Evolutionary conservation across 1,284 basidiomycete species (phyloP), one percentile per base, ranked within the genome.

Genomic region (Phaffia rhodozyma): DNA sequence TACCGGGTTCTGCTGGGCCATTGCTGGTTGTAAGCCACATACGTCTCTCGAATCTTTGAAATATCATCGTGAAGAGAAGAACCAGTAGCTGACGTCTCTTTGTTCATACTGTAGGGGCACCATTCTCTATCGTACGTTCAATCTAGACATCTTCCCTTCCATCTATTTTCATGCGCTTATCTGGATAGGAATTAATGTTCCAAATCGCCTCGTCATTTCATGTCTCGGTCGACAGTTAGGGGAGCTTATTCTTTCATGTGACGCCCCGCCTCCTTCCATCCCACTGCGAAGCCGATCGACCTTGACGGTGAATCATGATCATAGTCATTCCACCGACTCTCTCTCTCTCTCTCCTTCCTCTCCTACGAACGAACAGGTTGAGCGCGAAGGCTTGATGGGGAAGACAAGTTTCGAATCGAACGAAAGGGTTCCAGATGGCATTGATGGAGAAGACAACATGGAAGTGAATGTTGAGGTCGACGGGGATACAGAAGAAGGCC

Each of bases 1-100:
- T 18, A 78, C 77, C 5, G 80, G 80, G 0, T 76, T 81, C 66
- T 76, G 74, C 48, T 80, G 78, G 78, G 75, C 78, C 6, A 67
- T 80, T 16, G 38, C 38, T 7, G 38, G 38, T 43, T 43, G 38
- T 43, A 11, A 7, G 38, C 16, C 5, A 43, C 16, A 43, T 43
- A 11, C 16, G 38, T 43, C 7, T 43, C 38, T 43, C 2, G 2
- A 16, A 2, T 16, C 5, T 43, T 11, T 11, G 13, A 43, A 16
- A 2, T 16, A 43, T 11, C 5, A 43, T 2, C 13, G 7, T 43
- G 2, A 11, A 43, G 16, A 11, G 5, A 2, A 43, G 13, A 43
- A 43, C 16, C 5, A 2, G 16, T 16, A 11, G 16, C 13, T 43
- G 13, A 43, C 38, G 13, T 43, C 2, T 25, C 54, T 57, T 61